Evolutionary conservation across 345 rosid species (phyloP), one percentile per base, ranked within the genome.

Genomic region (Lepidium africanum): DNA sequence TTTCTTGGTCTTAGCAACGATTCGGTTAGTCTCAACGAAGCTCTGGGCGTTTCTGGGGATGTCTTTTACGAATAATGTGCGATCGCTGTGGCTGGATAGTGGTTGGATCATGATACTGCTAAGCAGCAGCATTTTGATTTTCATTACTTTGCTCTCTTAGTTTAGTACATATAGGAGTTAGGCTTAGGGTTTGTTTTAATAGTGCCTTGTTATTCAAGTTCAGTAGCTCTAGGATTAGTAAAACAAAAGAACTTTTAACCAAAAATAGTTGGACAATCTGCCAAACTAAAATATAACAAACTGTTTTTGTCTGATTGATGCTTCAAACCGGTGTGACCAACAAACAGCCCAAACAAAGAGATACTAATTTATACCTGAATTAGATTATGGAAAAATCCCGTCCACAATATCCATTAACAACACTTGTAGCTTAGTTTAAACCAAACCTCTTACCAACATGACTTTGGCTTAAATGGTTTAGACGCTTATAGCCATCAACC

Each of bases 41-140:
- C 72, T 84, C 5, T 78, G 80, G 14, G 67, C 57, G 32, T 50
- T 71, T 14, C 42, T 81, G 7, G 70, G 79, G 74, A 52, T 84
- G 11, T 47, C 80, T 33, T 70, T 35, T 41, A 61, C 82, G 0
- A 74, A 84, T 33, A 82, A 75, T 70, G 72, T 63, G 43, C 30
- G 76, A 59, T 73, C 70, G 43, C 58, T 85, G 39, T 47, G 78
- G 74, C 77, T 74, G 51, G 79, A 85, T 71, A 78, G 79, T 37
- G 94, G 94, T 67, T 93, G 97, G 96, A 49, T 82, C 27, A 77
- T 93, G 82, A 83, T 88, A 65, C 78, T 93, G 36, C 76, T 85
- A 65, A 90, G 97, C 83, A 88, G 96, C 86, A 81, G 83, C 59
- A 78, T 88, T 81, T 82, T 88, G 63, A 80, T 93, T 61, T 84